Percentiles rank a stretch among this genome's conserved stretches.
Conservation (phyloP, 768 basidiomycete genomes). For the Termitomyces sp. region DNA sequence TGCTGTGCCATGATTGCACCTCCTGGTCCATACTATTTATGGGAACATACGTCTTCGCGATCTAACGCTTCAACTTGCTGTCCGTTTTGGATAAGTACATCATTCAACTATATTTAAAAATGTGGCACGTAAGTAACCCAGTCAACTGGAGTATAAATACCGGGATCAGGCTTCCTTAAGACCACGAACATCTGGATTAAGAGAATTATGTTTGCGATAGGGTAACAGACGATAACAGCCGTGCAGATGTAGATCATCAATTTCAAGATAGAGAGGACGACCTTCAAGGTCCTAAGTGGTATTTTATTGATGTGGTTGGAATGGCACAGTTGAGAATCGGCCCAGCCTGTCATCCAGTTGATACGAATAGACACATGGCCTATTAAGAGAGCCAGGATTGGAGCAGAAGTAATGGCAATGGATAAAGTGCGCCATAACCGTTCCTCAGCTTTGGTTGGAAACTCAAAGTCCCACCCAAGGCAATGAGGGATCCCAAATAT, state of each 20-base stretch:
- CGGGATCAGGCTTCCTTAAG: background rate
- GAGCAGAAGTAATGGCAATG: background rate
- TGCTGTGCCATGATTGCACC: too few species aligned
- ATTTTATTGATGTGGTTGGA: background rate
- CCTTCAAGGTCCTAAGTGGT: background rate
- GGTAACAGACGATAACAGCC: background rate
- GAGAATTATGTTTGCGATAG: background rate
- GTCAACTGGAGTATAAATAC: background rate
- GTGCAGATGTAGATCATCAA: background rate
- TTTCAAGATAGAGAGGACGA: background rate
- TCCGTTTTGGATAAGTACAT: too few species aligned
- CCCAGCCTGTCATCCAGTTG: background rate
- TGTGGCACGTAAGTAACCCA: constrained; percentile 7
- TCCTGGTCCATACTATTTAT: too few species aligned
- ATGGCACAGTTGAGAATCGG: background rate
- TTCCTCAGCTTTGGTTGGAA: too few species aligned
- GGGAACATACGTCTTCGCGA: too few species aligned
- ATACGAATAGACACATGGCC: too few species aligned
- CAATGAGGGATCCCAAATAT: too few species aligned
- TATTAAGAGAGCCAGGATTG: too few species aligned
- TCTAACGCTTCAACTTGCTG: too few species aligned
- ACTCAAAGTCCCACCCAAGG: too few species aligned
- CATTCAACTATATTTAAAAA: background rate
- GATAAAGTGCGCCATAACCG: too few species aligned
- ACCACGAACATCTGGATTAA: constrained; percentile 1